Evolutionary conservation across 1,284 basidiomycete genomes (phyloP).

Genomic region (Puccinia horiana): DNA sequence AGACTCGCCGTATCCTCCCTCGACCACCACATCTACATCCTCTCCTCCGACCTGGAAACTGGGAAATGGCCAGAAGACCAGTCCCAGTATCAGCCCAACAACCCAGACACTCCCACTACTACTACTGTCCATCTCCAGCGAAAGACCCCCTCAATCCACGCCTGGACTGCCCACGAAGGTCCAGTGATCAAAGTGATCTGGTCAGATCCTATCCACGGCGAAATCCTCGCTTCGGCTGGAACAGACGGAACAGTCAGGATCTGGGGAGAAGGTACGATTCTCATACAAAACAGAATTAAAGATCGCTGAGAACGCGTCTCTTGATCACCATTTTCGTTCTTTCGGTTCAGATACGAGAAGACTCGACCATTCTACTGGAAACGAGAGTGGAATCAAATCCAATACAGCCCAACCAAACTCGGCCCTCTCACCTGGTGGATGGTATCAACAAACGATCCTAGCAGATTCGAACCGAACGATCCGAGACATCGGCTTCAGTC

Average conservation of each 20-base stretch:
- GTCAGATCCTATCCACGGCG: conserved; percentile 46
- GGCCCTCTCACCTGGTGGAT: conserved; percentile 30
- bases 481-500: conserved; percentile 78
- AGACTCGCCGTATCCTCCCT: conserved; percentile 73
- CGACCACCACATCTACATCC: conserved; percentile 68
- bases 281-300: background rate
- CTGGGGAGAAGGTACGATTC: conserved; percentile 39
- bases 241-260: conserved; percentile 40
- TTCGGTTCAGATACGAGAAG: conserved; percentile 18
- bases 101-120: conserved; percentile 62
- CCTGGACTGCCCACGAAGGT: conserved; percentile 45
- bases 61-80: conserved; percentile 52
- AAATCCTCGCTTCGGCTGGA: conserved; percentile 36
- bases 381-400: background rate
- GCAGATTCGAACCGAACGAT: conserved; percentile 81
- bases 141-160: conserved; percentile 10
- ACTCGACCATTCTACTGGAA: background rate
- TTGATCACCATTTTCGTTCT: background rate
- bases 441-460: conserved; percentile 74
- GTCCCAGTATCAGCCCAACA: conserved; percentile 64
- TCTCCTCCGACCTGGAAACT: conserved; percentile 48
- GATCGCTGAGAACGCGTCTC: background rate
- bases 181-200: conserved; percentile 45
- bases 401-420: background rate
- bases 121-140: background rate